A percentile compares a stretch with the other conserved stretches of the same genome.
phyloP scores from a whole-genome alignment of 1,284 basidiomycete genomes.

The Cystobasidium sp. region DNA sequence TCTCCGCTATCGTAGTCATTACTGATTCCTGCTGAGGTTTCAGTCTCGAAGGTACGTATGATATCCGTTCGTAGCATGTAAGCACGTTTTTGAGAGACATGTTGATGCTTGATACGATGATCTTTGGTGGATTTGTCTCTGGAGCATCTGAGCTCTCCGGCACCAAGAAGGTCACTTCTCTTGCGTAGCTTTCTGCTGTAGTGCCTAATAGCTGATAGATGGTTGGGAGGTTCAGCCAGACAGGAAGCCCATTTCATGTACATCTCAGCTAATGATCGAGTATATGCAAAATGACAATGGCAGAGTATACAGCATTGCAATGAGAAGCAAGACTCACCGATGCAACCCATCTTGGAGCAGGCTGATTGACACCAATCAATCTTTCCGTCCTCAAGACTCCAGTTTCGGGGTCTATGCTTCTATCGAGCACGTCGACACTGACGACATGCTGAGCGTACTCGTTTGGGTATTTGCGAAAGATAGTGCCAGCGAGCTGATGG shows the following conservation, averaged over 20 bases:
- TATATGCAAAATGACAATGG: no score
- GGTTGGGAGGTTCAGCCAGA: no score
- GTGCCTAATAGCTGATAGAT: constrained; percentile 76
- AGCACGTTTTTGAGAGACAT: constrained; percentile 42
- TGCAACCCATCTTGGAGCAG: constrained; percentile 78
- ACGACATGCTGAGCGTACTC: constrained; percentile 66
- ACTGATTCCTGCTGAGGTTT: constrained; percentile 22
- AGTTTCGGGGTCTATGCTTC: constrained; percentile 77
- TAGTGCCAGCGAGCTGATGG: constrained; percentile 28
- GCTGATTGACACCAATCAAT: constrained; percentile 82
- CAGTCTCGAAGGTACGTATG: constrained; percentile 17
- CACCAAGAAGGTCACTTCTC: constrained; percentile 90
- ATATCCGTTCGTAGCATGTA: constrained; percentile 38
- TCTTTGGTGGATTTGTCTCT: constrained; percentile 25
- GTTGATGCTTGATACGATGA: constrained; percentile 42
- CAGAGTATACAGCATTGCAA: constrained; percentile 33
- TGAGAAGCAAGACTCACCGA: constrained; percentile 64
- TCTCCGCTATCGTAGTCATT: constrained; percentile 41
- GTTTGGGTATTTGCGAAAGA: constrained; percentile 43
- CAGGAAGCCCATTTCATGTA: no score
- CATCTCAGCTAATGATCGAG: no score
- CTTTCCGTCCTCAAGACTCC: constrained; percentile 87
- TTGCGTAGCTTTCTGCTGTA: constrained; percentile 88
- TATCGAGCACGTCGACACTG: constrained; percentile 84
- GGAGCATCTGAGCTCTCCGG: constrained; percentile 62